Conservation (phyloP, 1,284 basidiomycete species). For the Microbotryum violaceum region DNA sequence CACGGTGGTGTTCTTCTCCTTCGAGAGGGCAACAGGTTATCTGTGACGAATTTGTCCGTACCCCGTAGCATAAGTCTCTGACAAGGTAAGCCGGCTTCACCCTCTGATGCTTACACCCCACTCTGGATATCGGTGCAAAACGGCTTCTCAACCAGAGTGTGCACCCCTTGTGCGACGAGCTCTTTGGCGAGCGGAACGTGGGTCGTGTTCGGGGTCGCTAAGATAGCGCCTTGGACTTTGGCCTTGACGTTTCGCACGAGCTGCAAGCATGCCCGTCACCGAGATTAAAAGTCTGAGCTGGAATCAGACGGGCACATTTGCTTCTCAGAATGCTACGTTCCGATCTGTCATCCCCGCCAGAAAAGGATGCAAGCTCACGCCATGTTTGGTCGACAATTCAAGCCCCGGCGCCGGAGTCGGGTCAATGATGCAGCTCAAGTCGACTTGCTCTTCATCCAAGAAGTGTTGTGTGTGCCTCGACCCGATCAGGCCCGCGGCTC, state of each 20-base stretch:
- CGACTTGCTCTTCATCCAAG: conserved; percentile 12
- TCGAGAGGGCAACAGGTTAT: conserved; percentile 15
- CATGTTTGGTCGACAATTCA: conserved; percentile 7
- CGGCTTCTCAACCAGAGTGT: conserved; percentile 33
- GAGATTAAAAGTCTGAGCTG: conserved; percentile 6
- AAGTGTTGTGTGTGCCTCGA: conserved; percentile 25
- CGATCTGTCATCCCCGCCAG: too few relatives aligned
- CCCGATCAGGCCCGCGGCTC: conserved; percentile 32
- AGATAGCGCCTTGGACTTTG: conserved; percentile 22
- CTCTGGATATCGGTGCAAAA: conserved; percentile 15
- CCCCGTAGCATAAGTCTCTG: too few relatives aligned
- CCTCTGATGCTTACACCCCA: background rate
- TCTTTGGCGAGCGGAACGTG: conserved; percentile 28
- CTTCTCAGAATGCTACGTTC: too few relatives aligned
- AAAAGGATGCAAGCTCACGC: background rate
- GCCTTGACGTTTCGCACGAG: conserved; percentile 1
- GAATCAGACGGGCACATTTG: too few relatives aligned
- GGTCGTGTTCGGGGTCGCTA: conserved; percentile 29
- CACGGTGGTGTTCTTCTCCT: background rate
- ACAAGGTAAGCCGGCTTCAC: too few relatives aligned
- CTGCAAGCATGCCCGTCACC: conserved; percentile 21
- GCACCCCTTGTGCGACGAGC: conserved; percentile 23
- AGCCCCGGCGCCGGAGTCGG: conserved; percentile 22
- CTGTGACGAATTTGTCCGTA: too few relatives aligned
- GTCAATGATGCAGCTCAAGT: conserved; percentile 28